phyloP scores from a whole-genome alignment of 2,329 filamentous ascomycete genomes.

The Herpomyces periplanetae region DNA sequence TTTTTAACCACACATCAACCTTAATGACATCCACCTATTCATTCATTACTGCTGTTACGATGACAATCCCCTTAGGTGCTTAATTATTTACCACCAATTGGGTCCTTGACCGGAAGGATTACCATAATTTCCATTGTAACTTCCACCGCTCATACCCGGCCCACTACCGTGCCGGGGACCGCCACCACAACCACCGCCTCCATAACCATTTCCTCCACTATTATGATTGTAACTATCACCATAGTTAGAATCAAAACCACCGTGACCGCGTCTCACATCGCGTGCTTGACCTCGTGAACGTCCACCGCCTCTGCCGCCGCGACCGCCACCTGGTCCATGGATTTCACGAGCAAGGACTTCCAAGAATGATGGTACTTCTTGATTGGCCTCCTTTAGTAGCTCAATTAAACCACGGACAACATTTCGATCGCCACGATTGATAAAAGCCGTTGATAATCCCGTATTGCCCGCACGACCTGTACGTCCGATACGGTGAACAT shows the following conservation, averaged over 20 bases:
- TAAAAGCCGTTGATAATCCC: constrained; percentile 89
- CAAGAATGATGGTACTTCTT: constrained; percentile 69
- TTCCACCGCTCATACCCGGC: too few relatives aligned
- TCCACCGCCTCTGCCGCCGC: constrained; percentile 17
- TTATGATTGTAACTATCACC: constrained; percentile 55
- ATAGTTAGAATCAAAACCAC: constrained; percentile 22
- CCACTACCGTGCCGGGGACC: too few relatives aligned
- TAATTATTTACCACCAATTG: too few relatives aligned
- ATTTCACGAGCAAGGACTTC: constrained; percentile 91
- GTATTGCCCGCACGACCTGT: constrained; percentile 97
- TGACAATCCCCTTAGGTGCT: too few relatives aligned
- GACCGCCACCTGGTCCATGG: constrained; percentile 31
- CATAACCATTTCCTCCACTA: too few relatives aligned
- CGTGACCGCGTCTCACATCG: constrained; percentile 31
- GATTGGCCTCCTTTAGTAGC: constrained; percentile 93
- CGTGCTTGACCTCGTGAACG: constrained; percentile 25
- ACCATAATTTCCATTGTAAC: too few relatives aligned
- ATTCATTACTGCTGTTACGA: too few relatives aligned
- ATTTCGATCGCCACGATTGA: constrained; percentile 96
- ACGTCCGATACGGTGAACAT: constrained; percentile 97
- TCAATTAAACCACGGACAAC: constrained; percentile 86
- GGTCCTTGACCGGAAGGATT: too few relatives aligned
- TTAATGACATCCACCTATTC: too few relatives aligned
- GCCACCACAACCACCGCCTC: too few relatives aligned
- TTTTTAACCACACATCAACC: too few relatives aligned